These are phyloP conservation scores for Fusarium buharicum DNA, from an alignment of 2,329 filamentous ascomycete genomes.

Conservation along the genomic window DNA sequence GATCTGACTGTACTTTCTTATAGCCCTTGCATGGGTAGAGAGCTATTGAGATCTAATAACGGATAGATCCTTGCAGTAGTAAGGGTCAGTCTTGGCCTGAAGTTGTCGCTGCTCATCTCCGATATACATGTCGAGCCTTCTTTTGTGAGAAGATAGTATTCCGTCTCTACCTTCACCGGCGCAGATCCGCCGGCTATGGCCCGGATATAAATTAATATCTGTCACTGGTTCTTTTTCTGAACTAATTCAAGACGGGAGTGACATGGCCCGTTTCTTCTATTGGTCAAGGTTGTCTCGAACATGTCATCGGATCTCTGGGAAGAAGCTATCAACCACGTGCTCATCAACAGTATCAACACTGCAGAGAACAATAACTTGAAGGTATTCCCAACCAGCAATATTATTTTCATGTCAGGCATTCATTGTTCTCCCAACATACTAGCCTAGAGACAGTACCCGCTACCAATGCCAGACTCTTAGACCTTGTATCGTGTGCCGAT, in stretches of 20 bases:
- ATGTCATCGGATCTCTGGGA: no score
- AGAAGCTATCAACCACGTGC: background rate
- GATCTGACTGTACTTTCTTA: background rate
- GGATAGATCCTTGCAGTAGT: background rate
- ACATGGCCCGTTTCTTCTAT: slow-evolving; percentile 18
- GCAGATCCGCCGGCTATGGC: slow-evolving; percentile 35
- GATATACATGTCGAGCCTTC: background rate
- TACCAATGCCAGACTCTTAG: slow-evolving; percentile 5
- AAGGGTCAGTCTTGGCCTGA: background rate
- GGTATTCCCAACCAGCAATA: background rate
- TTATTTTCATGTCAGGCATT: background rate
- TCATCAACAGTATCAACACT: background rate
- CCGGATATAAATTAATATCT: slow-evolving; percentile 35
- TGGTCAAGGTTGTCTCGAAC: slow-evolving; percentile 2
- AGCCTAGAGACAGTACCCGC: background rate
- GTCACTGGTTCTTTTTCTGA: slow-evolving; percentile 10
- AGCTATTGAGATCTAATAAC: background rate
- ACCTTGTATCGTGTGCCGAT: slow-evolving; percentile 31
- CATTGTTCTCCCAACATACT: background rate
- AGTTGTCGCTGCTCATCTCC: background rate
- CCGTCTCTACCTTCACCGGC: background rate
- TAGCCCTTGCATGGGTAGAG: background rate
- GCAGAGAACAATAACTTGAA: background rate
- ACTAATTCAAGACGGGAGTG: slow-evolving; percentile 13
- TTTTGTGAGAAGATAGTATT: background rate